Percentiles rank a stretch among this genome's conserved stretches.
These are phyloP conservation scores for Lizonia empirigonia DNA, from an alignment of 2,329 filamentous ascomycete species.

Conservation along the genomic window DNA sequence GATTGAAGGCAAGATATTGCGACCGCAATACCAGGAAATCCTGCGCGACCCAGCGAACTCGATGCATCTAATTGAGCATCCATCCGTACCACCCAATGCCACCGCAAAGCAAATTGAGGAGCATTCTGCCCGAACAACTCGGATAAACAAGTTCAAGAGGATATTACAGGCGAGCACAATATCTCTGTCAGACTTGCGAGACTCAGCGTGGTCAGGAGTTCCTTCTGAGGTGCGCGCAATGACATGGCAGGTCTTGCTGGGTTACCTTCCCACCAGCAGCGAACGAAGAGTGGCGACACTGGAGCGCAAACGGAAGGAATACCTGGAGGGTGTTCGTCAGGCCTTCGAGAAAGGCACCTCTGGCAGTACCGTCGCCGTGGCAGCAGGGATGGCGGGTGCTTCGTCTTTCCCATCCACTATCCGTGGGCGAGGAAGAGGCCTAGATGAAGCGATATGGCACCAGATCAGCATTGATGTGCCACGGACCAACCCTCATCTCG, in stretches of 20 bases:
- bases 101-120: conserved; percentile 83
- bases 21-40: conserved; percentile 98
- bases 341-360: conserved; percentile 64
- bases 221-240: conserved; percentile 95
- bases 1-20: conserved; percentile 89
- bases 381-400: conserved; percentile 54
- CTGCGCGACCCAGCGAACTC: conserved; percentile 86
- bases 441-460: conserved; percentile 99
- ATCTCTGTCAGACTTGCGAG: conserved; percentile 78
- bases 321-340: conserved; percentile 83
- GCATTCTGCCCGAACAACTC: conserved; percentile 83
- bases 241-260: conserved; percentile 97
- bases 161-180: conserved; percentile 93
- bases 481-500: conserved; percentile 92
- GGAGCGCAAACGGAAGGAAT: conserved; percentile 94
- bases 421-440: conserved; percentile 71
- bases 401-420: conserved; percentile 50
- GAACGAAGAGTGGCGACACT: conserved; percentile 88
- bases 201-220: conserved; percentile 90
- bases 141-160: conserved; percentile 98
- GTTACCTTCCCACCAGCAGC: conserved; percentile 95
- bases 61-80: conserved; percentile 90
- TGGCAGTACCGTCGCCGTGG: conserved; percentile 29
- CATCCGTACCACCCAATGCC: conserved; percentile 73
- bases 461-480: conserved; percentile 99